Evolutionary conservation across 2,329 filamentous ascomycete genomes (phyloP), one percentile per base, ranked within the genome.

Genomic region (Hymenoscyphus albidus): DNA sequence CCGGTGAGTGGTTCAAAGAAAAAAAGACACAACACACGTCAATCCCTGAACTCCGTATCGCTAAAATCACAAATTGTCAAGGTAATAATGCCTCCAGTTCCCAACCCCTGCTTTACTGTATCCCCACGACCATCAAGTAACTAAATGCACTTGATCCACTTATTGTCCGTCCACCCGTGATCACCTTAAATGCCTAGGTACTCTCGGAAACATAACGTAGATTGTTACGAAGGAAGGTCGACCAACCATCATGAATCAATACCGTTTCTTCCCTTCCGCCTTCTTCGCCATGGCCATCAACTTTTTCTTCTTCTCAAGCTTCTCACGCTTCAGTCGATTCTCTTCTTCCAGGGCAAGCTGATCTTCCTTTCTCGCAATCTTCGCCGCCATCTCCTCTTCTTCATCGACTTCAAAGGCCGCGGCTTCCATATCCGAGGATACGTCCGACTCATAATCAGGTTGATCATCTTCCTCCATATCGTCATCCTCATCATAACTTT

Each of bases 341-440:
- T 90, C 88, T 54, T 89, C 82, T 2, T 80, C 81, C 70, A 89
- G 78, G 65, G 89, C 86, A 69, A 85, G 80, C 18, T 83, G 80
- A 70, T 93, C 91, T 74, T 93, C 91, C 58, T 82, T 82, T 56
- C 84, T 84, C 31, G 89, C 91, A 62, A 83, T 80, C 38, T 79
- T 77, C 65, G 88, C 83, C 1, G 90, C 88, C 59, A 79, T 74
- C 58, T 81, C 79, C 74, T 94, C 91, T 75, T 94, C 91, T 42
- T 83, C 79, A 66, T 92, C 89, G 61, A 93, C 85, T 70, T 93
- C 90, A 66, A 88, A 88, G 44, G 89, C 75, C 40, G 89, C 89
- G 1, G 89, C 91, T 75, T 93, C 90, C 88, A 93, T 93, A 71
- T 92, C 90, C 5, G 88, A 91, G 5, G 88, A 90, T 5, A 75